phyloP scores from a whole-genome alignment of 371 early-diverging fungal genomes.

The Mucor mucedo region DNA sequence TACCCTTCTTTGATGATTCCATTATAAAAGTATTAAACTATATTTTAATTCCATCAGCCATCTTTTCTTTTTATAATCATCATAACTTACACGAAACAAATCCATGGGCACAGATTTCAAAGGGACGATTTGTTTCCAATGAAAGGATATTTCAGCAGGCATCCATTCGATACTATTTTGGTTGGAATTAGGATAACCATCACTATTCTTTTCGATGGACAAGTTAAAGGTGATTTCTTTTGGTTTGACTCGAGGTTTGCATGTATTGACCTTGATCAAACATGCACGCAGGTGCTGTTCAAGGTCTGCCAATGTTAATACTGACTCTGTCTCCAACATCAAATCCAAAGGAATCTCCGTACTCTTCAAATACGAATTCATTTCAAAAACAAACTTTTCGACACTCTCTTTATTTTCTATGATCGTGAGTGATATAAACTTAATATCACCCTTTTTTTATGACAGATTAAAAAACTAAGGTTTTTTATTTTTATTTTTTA shows the following conservation, averaged over 20 bases:
- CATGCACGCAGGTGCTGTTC: constrained; percentile 52
- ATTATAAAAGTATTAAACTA: constrained; percentile 25
- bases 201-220: constrained; percentile 42
- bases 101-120: constrained; percentile 49
- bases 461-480: neutral
- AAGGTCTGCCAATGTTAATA: constrained; percentile 37
- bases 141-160: constrained; percentile 38
- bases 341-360: too few species aligned
- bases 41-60: neutral
- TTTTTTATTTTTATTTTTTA: too few species aligned
- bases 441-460: constrained; percentile 41
- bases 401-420: constrained; percentile 10
- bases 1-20: constrained; percentile 7
- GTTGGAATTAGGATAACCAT: constrained; percentile 17
- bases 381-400: constrained; percentile 62
- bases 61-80: constrained; percentile 22
- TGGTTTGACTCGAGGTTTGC: constrained; percentile 19
- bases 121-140: constrained; percentile 38
- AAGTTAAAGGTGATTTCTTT: constrained; percentile 43
- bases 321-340: constrained; percentile 13
- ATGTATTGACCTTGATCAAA: constrained; percentile 43
- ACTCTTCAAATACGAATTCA: constrained; percentile 29
- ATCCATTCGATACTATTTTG: constrained; percentile 39
- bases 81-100: constrained; percentile 34
- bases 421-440: constrained; percentile 45